Percentiles rank a stretch among this genome's conserved stretches.
Evolutionary conservation across 2,329 filamentous ascomycete species (phyloP).

Genomic region (Trichoderma breve): DNA sequence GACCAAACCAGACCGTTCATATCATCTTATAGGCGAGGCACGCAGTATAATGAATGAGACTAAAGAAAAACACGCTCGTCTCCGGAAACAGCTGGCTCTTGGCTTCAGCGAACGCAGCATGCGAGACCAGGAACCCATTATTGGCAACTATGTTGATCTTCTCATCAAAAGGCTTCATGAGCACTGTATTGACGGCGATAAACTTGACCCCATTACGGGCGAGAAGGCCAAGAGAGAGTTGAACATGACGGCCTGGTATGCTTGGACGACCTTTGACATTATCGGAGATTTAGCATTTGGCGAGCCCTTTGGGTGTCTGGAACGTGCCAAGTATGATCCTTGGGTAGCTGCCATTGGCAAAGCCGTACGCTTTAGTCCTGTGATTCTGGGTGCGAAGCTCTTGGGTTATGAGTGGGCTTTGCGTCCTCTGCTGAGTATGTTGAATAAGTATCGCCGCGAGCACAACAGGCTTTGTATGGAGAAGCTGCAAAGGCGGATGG

Average conservation of each 20-base stretch:
- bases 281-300: neutral
- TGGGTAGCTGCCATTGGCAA: neutral
- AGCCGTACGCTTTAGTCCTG: neutral
- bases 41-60: neutral
- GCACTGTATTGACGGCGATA: neutral
- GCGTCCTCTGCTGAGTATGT: neutral
- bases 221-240: neutral
- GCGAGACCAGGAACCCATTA: neutral
- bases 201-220: neutral
- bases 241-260: neutral
- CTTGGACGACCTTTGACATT: neutral
- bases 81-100: neutral
- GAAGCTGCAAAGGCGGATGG: neutral
- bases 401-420: neutral
- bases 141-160: neutral
- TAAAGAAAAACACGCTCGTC: neutral
- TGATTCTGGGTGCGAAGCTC: neutral
- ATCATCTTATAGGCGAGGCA: neutral
- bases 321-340: neutral
- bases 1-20: neutral
- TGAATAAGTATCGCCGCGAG: neutral
- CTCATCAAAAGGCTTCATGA: neutral
- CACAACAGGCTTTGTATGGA: neutral
- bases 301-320: neutral
- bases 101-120: neutral